Percentiles rank a stretch among this genome's conserved stretches.
Evolutionary conservation across 345 rosid species (phyloP).

Genomic region (Noccaea bulbosa): DNA sequence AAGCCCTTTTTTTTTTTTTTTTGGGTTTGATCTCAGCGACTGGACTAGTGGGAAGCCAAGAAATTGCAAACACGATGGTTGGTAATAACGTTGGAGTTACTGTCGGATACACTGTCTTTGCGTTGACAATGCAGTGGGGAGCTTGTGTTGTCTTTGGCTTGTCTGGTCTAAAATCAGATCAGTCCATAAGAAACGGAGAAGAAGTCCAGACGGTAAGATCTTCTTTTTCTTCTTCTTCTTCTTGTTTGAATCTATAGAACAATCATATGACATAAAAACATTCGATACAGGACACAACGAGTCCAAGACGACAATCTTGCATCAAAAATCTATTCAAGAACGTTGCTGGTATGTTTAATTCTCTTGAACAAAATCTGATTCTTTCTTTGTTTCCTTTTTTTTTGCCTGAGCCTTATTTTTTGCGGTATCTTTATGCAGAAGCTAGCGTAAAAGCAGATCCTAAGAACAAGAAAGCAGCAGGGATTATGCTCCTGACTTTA

Average conservation of each 20-base stretch:
- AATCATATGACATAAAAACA: neutral
- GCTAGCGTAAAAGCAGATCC: constrained; percentile 40
- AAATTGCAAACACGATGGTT: constrained; percentile 37
- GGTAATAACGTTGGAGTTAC: constrained; percentile 37
- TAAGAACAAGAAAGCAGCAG: constrained; percentile 39
- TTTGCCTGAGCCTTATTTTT: neutral
- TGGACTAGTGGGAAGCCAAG: constrained; percentile 34
- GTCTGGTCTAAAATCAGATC: constrained; percentile 26
- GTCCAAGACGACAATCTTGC: constrained; percentile 5
- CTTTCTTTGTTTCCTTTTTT: neutral
- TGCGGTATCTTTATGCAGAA: constrained; percentile 17
- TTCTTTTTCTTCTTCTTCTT: constrained; percentile 16
- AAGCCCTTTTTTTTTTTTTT: neutral
- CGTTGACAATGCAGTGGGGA: constrained; percentile 44
- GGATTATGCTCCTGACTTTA: constrained; percentile 42
- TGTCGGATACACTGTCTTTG: constrained; percentile 41
- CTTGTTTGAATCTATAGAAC: constrained; percentile 3
- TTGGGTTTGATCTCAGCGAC: constrained; percentile 37
- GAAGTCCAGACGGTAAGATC: constrained; percentile 17
- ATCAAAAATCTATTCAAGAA: neutral
- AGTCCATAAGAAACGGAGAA: constrained; percentile 11
- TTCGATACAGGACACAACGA: constrained; percentile 17
- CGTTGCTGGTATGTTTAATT: constrained; percentile 24
- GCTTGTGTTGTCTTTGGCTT: constrained; percentile 45
- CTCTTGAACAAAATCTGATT: neutral